A percentile compares a stretch with the other conserved stretches of the same genome.
These are phyloP conservation scores for Arthrobotrys pseudoclavata DNA, from an alignment of 2,329 filamentous ascomycete genomes.

Conservation along the genomic window DNA sequence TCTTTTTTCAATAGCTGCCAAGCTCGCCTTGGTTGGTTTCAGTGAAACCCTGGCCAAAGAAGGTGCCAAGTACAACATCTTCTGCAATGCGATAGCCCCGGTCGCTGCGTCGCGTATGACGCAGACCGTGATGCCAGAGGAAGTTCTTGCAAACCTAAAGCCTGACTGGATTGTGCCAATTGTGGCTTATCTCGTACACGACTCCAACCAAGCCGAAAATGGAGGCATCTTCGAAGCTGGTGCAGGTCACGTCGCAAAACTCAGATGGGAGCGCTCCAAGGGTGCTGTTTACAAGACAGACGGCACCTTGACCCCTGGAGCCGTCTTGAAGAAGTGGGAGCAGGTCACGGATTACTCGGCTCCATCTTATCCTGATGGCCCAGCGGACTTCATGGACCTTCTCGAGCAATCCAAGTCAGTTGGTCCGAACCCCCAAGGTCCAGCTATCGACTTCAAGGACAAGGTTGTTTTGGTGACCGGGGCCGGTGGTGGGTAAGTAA, in stretches of 20 bases:
- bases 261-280: constrained; percentile 92
- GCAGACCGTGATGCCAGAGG: constrained; percentile 93
- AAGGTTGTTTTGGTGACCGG: constrained; percentile 90
- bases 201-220: constrained; percentile 83
- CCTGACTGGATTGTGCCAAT: constrained; percentile 96
- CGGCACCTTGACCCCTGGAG: constrained; percentile 86
- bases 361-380: constrained; percentile 84
- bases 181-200: constrained; percentile 88
- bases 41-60: constrained; percentile 98
- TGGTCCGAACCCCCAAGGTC: constrained; percentile 77
- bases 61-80: constrained; percentile 96
- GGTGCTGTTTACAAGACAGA: constrained; percentile 92
- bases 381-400: constrained; percentile 88
- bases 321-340: constrained; percentile 89
- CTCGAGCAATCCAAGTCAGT: constrained; percentile 87
- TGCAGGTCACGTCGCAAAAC: constrained; percentile 90
- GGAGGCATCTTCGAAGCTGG: constrained; percentile 94
- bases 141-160: constrained; percentile 85
- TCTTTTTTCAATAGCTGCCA: constrained; percentile 78
- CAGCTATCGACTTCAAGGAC: constrained; percentile 83
- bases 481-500: constrained; percentile 79
- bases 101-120: constrained; percentile 97
- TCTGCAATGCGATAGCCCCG: constrained; percentile 93
- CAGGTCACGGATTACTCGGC: constrained; percentile 87
- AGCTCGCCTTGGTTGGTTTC: constrained; percentile 94